Conservation (phyloP, 2,329 filamentous ascomycete species). For the Microcyclospora tardicrescens region DNA sequence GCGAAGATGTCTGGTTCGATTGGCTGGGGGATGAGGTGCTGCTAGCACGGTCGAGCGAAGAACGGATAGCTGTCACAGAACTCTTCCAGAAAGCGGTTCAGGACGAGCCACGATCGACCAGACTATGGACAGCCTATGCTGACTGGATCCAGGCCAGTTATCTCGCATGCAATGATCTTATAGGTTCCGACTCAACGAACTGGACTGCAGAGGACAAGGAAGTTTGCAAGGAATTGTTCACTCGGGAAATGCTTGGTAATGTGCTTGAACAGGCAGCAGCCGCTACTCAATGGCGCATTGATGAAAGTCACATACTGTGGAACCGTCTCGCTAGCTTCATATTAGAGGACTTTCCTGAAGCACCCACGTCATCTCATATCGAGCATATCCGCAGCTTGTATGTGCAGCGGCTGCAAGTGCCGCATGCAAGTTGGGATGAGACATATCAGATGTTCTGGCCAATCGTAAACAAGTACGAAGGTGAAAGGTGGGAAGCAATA, state of each 20-base stretch:
- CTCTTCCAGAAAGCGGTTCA: conserved; percentile 55
- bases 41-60: conserved; percentile 48
- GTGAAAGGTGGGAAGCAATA: conserved; percentile 56
- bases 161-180: conserved; percentile 46
- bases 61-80: conserved; percentile 57
- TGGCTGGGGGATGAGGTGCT: conserved; percentile 61
- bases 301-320: conserved; percentile 68
- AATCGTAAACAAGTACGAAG: conserved; percentile 54
- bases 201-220: conserved; percentile 55
- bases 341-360: conserved; percentile 50
- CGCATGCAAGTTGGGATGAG: conserved; percentile 61
- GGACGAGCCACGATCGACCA: conserved; percentile 60
- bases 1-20: conserved; percentile 65
- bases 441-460: conserved; percentile 64
- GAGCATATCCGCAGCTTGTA: conserved; percentile 57
- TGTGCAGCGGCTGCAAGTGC: conserved; percentile 55
- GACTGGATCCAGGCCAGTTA: conserved; percentile 66
- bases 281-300: conserved; percentile 59
- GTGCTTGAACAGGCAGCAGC: conserved; percentile 61
- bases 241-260: conserved; percentile 50
- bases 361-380: conserved; percentile 43
- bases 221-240: conserved; percentile 59
- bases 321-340: conserved; percentile 59
- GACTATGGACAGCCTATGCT: conserved; percentile 65
- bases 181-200: conserved; percentile 31